phyloP scores from a whole-genome alignment of 2,329 filamentous ascomycete genomes.

The Paraconiothyrium sp. region DNA sequence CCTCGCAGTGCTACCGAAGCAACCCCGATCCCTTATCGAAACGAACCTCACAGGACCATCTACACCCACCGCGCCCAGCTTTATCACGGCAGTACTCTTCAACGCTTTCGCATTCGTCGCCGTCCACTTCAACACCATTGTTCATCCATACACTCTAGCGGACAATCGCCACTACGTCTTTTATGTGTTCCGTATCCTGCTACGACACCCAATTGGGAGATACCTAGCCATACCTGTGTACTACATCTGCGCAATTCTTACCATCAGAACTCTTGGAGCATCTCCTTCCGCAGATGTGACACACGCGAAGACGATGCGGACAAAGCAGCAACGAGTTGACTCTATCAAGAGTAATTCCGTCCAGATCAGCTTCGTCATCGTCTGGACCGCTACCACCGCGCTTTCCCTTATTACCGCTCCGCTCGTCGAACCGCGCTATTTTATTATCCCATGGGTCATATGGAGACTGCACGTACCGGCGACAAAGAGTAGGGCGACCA shows the following conservation, averaged over 20 bases:
- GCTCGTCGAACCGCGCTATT: conserved; percentile 94
- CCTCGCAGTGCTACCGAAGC: conserved; percentile 31
- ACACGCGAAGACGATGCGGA: conserved; percentile 4
- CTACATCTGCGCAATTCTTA: conserved; percentile 72
- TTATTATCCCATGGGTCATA: conserved; percentile 93
- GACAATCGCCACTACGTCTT: conserved; percentile 98
- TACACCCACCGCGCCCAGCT: conserved; percentile 20
- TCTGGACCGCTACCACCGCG: conserved; percentile 74
- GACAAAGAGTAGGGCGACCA: conserved; percentile 33
- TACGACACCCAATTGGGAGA: conserved; percentile 69
- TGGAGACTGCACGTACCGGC: conserved; percentile 82
- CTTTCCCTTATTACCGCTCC: conserved; percentile 88
- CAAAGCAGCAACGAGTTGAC: conserved; percentile 10
- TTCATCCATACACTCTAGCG: conserved; percentile 94
- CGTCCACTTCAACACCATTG: conserved; percentile 86
- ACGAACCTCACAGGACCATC: conserved; percentile 20
- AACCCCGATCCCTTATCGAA: conserved; percentile 20
- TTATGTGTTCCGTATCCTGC: conserved; percentile 88
- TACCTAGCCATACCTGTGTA: conserved; percentile 77
- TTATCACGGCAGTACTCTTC: conserved; percentile 48
- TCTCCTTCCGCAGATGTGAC: conserved; percentile 9
- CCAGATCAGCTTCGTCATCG: conserved; percentile 60
- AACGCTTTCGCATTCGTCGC: conserved; percentile 53
- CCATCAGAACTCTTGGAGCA: conserved; percentile 68
- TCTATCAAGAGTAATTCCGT: conserved; percentile 23